These are phyloP conservation scores for Pelagomonas calceolata DNA, from an alignment of 108 stramenopile genomes.

Conservation along the genomic window DNA sequence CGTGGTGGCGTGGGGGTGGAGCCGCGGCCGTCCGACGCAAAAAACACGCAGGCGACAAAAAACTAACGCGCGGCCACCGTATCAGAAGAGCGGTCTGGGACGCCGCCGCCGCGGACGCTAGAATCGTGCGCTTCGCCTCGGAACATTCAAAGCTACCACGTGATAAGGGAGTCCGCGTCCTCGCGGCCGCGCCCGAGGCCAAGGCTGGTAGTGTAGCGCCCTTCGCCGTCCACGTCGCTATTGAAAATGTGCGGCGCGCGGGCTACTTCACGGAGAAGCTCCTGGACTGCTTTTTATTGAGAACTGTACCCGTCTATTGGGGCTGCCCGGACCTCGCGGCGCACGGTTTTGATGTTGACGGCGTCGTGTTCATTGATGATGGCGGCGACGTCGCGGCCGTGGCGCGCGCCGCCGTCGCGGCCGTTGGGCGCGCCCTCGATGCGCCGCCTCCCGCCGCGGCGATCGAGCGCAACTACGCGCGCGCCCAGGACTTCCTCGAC, in stretches of 20 bases:
- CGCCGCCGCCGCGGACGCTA: not conserved
- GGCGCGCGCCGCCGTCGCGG: not conserved
- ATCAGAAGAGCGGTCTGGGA: not conserved
- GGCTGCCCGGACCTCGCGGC: not conserved
- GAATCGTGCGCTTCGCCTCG: not conserved
- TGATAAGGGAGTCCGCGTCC: not conserved
- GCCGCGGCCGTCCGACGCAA: too few relatives aligned
- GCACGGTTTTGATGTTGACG: not conserved
- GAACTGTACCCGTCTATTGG: not conserved
- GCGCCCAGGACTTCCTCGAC: too few relatives aligned
- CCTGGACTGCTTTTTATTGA: not conserved
- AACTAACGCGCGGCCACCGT: too few relatives aligned
- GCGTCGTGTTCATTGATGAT: not conserved
- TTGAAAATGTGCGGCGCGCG: not conserved
- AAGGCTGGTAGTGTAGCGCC: not conserved
- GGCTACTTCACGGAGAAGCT: conserved; percentile 1
- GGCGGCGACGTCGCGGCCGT: not conserved
- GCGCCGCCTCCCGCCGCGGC: too few relatives aligned
- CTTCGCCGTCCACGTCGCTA: not conserved
- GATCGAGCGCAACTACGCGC: too few relatives aligned
- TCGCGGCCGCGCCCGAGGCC: not conserved
- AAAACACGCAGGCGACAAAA: too few relatives aligned
- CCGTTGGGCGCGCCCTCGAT: too few relatives aligned
- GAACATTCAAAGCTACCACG: not conserved
- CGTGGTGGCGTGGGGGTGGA: too few relatives aligned